phyloP scores from a whole-genome alignment of 257 asterid species.

The Fraxinus quadrangulata region DNA sequence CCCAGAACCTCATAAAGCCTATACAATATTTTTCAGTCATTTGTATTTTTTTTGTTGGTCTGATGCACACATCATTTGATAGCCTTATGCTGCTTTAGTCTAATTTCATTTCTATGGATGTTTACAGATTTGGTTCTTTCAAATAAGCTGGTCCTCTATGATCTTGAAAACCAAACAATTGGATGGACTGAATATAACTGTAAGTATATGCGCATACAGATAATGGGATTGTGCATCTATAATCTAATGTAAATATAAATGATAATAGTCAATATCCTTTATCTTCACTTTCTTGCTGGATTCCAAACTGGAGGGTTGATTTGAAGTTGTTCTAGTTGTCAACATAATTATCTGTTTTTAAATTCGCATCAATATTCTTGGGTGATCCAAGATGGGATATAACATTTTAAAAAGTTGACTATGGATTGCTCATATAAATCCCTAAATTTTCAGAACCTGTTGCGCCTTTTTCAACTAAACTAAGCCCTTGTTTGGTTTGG shows the following conservation, averaged over 20 bases:
- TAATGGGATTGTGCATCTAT: slow-evolving; percentile 3
- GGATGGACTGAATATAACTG: slow-evolving; percentile 99
- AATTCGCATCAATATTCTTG: background rate
- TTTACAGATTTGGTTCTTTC: slow-evolving; percentile 92
- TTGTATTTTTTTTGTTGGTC: background rate
- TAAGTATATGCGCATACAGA: slow-evolving; percentile 43
- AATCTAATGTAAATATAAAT: background rate
- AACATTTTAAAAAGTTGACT: slow-evolving; percentile 1
- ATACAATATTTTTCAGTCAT: slow-evolving; percentile 7
- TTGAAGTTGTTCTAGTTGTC: background rate
- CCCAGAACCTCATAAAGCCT: background rate
- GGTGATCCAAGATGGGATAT: background rate
- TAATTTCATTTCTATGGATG: slow-evolving; percentile 17
- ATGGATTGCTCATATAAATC: background rate
- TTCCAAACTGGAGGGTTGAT: slow-evolving; percentile 7
- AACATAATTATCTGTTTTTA: background rate
- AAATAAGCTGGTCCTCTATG: slow-evolving; percentile 88
- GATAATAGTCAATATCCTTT: slow-evolving; percentile 8
- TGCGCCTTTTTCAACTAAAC: background rate
- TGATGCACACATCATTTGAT: background rate
- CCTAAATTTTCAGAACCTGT: background rate
- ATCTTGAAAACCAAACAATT: slow-evolving; percentile 88
- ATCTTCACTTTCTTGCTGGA: slow-evolving; percentile 19
- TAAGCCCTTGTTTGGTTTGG: background rate
- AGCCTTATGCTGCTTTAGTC: background rate